Conservation (phyloP, 2,329 filamentous ascomycete genomes). For the Triangularia setosa region DNA sequence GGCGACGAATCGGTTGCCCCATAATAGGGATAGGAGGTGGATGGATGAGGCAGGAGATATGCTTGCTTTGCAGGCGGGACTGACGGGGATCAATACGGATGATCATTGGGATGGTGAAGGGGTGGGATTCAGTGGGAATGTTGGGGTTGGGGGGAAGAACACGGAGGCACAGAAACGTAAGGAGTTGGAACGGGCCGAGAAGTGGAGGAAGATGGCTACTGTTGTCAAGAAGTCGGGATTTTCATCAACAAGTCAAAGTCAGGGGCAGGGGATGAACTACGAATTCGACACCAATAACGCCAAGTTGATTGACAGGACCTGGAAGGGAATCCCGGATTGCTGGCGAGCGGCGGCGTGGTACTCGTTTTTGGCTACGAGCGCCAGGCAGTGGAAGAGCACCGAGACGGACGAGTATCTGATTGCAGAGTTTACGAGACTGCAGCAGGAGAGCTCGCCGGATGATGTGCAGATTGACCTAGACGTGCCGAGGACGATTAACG, state of each 20-base stretch:
- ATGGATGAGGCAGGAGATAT: conserved; percentile 66
- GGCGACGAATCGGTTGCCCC: conserved; percentile 55
- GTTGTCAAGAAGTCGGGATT: conserved; percentile 38
- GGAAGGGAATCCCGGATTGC: conserved; percentile 96
- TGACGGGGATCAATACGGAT: conserved; percentile 55
- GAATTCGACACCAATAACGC: conserved; percentile 79
- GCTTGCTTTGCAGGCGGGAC: conserved; percentile 56
- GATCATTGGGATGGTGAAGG: conserved; percentile 28
- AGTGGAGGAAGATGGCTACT: conserved; percentile 65
- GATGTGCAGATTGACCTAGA: conserved; percentile 97
- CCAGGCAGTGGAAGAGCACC: conserved; percentile 59
- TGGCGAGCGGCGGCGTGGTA: conserved; percentile 95
- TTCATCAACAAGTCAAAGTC: conserved; percentile 29
- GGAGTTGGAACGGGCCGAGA: conserved; percentile 60
- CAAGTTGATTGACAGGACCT: conserved; percentile 87
- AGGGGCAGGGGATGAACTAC: conserved; percentile 55
- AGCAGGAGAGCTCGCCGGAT: conserved; percentile 73
- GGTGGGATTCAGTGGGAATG: neutral
- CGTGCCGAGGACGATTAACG: conserved; percentile 88
- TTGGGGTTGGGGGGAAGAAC: conserved; percentile 43
- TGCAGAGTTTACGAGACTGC: conserved; percentile 66
- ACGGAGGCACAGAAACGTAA: conserved; percentile 58
- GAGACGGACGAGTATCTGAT: conserved; percentile 69
- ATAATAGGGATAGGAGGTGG: conserved; percentile 57
- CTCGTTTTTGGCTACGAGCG: conserved; percentile 79